phyloP scores from a whole-genome alignment of 2,329 filamentous ascomycete species.

The Chaetomium globosum region DNA sequence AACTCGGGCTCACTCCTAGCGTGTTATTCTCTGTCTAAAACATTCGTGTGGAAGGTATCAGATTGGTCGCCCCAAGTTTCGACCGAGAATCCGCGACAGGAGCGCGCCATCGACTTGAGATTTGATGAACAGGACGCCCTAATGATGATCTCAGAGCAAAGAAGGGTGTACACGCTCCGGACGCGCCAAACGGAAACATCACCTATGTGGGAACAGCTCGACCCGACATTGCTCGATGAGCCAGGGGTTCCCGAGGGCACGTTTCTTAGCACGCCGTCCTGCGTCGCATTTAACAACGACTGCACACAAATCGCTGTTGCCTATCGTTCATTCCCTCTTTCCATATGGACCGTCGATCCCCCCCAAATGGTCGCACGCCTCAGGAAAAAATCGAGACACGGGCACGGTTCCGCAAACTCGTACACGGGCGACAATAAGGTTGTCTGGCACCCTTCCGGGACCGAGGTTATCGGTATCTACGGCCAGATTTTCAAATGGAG shows the following conservation, averaged over 20 bases:
- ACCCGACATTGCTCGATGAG: conserved; percentile 1
- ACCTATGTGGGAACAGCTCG: not conserved
- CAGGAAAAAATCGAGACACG: not conserved
- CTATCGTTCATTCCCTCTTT: not conserved
- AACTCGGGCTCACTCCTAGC: not conserved
- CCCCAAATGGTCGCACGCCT: not conserved
- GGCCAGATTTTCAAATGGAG: not conserved
- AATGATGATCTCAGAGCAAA: not conserved
- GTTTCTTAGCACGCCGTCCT: not conserved
- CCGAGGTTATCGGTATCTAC: not conserved
- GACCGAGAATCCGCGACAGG: too few species aligned
- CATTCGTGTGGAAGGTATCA: not conserved
- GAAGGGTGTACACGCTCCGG: not conserved
- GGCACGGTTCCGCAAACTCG: not conserved
- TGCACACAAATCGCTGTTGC: not conserved
- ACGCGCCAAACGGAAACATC: not conserved
- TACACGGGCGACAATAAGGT: not conserved
- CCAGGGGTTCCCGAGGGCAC: too few species aligned
- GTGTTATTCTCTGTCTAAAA: not conserved
- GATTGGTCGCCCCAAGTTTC: not conserved
- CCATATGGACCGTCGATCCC: conserved; percentile 6
- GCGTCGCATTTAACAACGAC: not conserved
- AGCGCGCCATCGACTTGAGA: not conserved
- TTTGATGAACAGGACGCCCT: not conserved
- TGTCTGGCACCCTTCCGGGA: not conserved